Percentiles rank a stretch among this genome's conserved stretches.
Conservation (phyloP, 495 filamentous ascomycete species). For the Trichocladium antarcticum region DNA sequence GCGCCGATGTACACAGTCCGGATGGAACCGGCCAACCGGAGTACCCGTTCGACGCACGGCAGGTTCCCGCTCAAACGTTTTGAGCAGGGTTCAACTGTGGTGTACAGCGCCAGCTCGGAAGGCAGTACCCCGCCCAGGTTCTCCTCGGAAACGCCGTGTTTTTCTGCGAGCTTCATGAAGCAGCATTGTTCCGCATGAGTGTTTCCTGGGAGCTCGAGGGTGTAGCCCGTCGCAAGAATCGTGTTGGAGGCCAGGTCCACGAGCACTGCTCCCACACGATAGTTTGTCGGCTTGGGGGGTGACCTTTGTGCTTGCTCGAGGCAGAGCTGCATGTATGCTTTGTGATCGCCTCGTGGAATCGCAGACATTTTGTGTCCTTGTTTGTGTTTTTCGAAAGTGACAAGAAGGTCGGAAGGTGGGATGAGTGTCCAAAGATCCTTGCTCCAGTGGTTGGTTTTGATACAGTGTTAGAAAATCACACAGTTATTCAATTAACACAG, state of each 20-base stretch:
- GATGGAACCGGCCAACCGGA: slow-evolving; percentile 51
- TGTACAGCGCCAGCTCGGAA: slow-evolving; percentile 57
- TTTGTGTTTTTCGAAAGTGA: no score
- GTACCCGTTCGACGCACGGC: slow-evolving; percentile 73
- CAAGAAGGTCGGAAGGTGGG: no score
- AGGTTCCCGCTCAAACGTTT: slow-evolving; percentile 69
- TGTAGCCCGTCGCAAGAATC: slow-evolving; percentile 78
- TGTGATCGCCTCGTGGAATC: slow-evolving; percentile 41
- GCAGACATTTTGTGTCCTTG: slow-evolving; percentile 9
- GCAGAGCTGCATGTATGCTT: slow-evolving; percentile 57
- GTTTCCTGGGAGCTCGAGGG: slow-evolving; percentile 81
- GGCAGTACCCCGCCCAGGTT: slow-evolving; percentile 47
- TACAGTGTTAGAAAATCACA: no score
- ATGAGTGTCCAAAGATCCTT: no score
- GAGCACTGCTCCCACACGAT: slow-evolving; percentile 79
- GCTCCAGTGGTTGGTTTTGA: no score
- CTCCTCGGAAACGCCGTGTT: slow-evolving; percentile 42
- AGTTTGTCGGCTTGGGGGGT: slow-evolving; percentile 79
- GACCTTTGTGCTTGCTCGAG: slow-evolving; percentile 65
- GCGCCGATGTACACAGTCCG: slow-evolving; percentile 78
- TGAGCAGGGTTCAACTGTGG: slow-evolving; percentile 89
- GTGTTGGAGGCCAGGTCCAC: slow-evolving; percentile 47
- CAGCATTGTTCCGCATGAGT: slow-evolving; percentile 94
- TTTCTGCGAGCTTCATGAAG: slow-evolving; percentile 59
- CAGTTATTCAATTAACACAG: no score